A percentile compares a stretch with the other conserved stretches of the same genome.
These are phyloP conservation scores for Globisporangium middletonii DNA, from an alignment of 352 stramenopile genomes.

Conservation along the genomic window DNA sequence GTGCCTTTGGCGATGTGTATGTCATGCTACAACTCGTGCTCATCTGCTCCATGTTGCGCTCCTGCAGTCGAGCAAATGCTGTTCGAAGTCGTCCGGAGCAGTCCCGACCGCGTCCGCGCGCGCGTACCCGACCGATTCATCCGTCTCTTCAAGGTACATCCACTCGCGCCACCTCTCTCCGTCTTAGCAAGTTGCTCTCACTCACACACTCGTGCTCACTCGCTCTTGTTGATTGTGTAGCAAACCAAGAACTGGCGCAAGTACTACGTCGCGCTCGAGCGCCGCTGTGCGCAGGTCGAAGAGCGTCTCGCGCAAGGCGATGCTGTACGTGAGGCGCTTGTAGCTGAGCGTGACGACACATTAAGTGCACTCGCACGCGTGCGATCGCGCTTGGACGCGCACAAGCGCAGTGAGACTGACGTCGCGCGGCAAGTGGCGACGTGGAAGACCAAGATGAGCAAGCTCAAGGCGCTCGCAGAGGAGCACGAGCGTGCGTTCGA, in stretches of 20 bases:
- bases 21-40: not conserved
- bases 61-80: slow-evolving; percentile 55
- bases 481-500: slow-evolving; percentile 32
- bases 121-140: slow-evolving; percentile 41
- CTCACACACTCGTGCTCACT: not conserved
- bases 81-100: slow-evolving; percentile 52
- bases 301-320: slow-evolving; percentile 26
- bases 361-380: slow-evolving; percentile 16
- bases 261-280: slow-evolving; percentile 56
- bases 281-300: slow-evolving; percentile 24
- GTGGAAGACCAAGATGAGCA: slow-evolving; percentile 56
- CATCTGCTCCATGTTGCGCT: not conserved
- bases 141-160: slow-evolving; percentile 51
- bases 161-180: not conserved
- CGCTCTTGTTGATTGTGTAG: slow-evolving; percentile 2
- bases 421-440: slow-evolving; percentile 26
- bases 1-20: not conserved
- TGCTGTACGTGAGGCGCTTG: slow-evolving; percentile 28
- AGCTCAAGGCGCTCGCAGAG: slow-evolving; percentile 39
- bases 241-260: slow-evolving; percentile 75
- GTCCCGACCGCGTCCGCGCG: slow-evolving; percentile 36
- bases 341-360: slow-evolving; percentile 19
- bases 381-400: slow-evolving; percentile 19
- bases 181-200: not conserved
- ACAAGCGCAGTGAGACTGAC: slow-evolving; percentile 21